Percentiles rank a stretch among this genome's conserved stretches.
These are phyloP conservation scores for Kwoniella dejecticola DNA, from an alignment of 768 basidiomycete genomes.

Conservation along the genomic window DNA sequence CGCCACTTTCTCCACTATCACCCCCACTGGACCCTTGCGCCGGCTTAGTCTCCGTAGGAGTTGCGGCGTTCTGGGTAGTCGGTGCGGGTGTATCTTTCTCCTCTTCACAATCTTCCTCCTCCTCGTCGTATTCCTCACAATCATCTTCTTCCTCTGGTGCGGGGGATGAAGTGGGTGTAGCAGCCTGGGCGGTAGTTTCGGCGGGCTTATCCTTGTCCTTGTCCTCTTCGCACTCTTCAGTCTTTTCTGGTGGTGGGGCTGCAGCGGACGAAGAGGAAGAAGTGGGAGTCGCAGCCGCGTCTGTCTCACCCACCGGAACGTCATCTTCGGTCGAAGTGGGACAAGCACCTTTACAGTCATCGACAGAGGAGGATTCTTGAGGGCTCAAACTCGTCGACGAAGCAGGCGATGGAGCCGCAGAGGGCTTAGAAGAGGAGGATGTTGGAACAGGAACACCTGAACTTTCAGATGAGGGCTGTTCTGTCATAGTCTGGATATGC, in stretches of 20 bases:
- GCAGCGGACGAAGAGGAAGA: background rate
- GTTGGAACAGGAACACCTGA: too few species aligned
- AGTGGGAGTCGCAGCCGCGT: background rate
- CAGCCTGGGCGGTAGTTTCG: background rate
- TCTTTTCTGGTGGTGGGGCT: background rate
- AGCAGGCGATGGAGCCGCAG: background rate
- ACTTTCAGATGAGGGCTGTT: background rate
- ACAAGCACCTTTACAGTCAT: conserved; percentile 12
- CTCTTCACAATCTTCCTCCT: conserved; percentile 1
- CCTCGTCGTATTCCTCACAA: background rate
- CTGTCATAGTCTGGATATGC: background rate
- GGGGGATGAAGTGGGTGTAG: background rate
- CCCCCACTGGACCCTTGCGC: background rate
- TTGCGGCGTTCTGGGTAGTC: background rate
- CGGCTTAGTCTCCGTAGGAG: background rate
- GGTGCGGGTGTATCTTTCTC: background rate
- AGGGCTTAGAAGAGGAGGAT: background rate
- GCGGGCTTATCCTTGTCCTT: background rate
- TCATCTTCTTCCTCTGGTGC: conserved; percentile 1
- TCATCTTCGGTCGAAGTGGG: conserved; percentile 1
- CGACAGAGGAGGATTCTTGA: background rate
- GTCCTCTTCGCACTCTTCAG: background rate
- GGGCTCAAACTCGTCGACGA: background rate
- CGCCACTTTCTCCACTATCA: background rate
- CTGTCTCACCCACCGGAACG: background rate